Evolutionary conservation across 495 filamentous ascomycete genomes (phyloP), one percentile per base, ranked within the genome.

Genomic region (Hypoxylon fuscum): DNA sequence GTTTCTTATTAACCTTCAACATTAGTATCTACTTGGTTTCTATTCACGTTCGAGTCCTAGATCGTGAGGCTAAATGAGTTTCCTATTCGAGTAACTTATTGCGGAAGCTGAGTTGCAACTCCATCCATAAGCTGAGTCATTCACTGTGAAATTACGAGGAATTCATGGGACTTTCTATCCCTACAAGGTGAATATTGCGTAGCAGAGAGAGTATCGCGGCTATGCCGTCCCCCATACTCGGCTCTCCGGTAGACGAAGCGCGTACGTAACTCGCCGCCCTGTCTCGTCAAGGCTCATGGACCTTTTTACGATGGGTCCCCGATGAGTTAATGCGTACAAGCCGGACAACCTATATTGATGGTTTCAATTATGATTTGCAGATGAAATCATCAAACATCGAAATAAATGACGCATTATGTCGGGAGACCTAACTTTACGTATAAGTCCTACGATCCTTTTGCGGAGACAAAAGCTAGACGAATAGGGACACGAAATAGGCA

Each of bases 41-140:
- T 52, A 52, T 52, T 45, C 38, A 45, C 20, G 40, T 44, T 38
- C 8, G 1, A 38, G 55, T 51, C 46, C 55, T 59, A 59, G 46
- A 52, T 18, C 5, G n/a, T 46, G 59, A 62, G 60, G 53, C 52
- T 57, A 57, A 52, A 47, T 22, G 4, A 52, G 44, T 57, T 63
- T 22, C 60, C 53, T 21, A 34, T 37, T 52, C 17, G 14, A 44
- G 60, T 21, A 41, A 51, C 44, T 52, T 48, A 7, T n/a, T 47
- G 60, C 60, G 60, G 45, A 27, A 52, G 52, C 32, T 37, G 41
- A 52, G 40, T 12, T 23, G 50, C 45, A 18, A 34, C 17, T 35
- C 40, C 40, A 45, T 45, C 34, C 20, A 58, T 58, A 64, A 64
- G 60, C 60, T 58, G 54, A 64, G 47, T 64, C 60, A 64, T 37